A percentile compares a stretch with the other conserved stretches of the same genome.
phyloP scores from a whole-genome alignment of 306 rosid species.

The Inga oerstediana region DNA sequence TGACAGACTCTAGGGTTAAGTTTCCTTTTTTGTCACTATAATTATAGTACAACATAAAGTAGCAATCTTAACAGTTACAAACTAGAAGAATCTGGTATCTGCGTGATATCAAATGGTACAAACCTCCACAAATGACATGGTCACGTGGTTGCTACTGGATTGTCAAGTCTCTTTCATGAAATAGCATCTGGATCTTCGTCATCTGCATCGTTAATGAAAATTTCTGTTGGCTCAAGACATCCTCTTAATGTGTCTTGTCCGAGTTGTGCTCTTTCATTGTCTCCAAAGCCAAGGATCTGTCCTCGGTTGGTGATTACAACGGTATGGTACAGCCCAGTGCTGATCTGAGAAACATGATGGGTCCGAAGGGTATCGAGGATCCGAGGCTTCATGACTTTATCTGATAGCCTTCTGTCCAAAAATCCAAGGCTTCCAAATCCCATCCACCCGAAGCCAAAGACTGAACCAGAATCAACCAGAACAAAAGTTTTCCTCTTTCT shows the following conservation, averaged over 20 bases:
- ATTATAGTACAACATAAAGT: constrained; percentile 23
- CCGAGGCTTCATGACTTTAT: constrained; percentile 71
- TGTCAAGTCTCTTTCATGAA: constrained; percentile 34
- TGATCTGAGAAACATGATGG: constrained; percentile 82
- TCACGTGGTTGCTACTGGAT: neutral
- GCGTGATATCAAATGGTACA: neutral
- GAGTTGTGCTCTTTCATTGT: constrained; percentile 89
- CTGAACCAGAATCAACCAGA: constrained; percentile 70
- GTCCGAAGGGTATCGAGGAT: constrained; percentile 66
- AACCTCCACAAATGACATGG: neutral
- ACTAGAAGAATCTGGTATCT: constrained; percentile 11
- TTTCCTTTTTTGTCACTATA: neutral
- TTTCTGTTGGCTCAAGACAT: constrained; percentile 79
- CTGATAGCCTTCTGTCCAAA: constrained; percentile 67
- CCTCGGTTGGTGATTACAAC: constrained; percentile 73
- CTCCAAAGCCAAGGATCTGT: constrained; percentile 84
- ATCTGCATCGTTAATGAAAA: constrained; percentile 50
- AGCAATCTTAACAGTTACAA: constrained; percentile 6
- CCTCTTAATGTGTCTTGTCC: constrained; percentile 80
- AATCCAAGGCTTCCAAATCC: constrained; percentile 97
- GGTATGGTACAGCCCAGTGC: constrained; percentile 89
- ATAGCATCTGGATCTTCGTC: constrained; percentile 41
- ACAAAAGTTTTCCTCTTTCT: constrained; percentile 92
- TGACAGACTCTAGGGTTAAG: constrained; percentile 4
- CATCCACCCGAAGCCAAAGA: constrained; percentile 89